Evolutionary conservation across 148 eudicot species (phyloP).

Genomic region (Chenopodium suecicum): DNA sequence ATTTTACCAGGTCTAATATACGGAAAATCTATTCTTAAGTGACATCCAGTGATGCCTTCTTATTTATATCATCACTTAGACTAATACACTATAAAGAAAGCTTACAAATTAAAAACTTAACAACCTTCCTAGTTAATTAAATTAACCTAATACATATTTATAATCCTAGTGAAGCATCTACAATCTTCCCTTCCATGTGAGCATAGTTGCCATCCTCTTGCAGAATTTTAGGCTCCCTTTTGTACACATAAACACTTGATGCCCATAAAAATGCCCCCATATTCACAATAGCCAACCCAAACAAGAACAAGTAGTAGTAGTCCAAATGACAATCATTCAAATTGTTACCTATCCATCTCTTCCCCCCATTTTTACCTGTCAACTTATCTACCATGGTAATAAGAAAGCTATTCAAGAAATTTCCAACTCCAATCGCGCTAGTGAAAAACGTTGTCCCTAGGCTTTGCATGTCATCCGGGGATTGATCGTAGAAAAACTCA

Average conservation of each 20-base stretch:
- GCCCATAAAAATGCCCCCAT: conserved; percentile 62
- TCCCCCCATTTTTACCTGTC: conserved; percentile 51
- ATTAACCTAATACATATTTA: conserved; percentile 14
- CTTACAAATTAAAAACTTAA: background rate
- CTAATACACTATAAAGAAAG: background rate
- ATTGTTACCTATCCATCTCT: conserved; percentile 84
- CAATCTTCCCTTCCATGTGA: conserved; percentile 38
- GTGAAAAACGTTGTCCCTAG: conserved; percentile 88
- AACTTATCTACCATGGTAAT: conserved; percentile 67
- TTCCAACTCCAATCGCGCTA: conserved; percentile 77
- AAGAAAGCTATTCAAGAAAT: conserved; percentile 73
- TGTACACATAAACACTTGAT: conserved; percentile 62
- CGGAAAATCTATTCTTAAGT: no score
- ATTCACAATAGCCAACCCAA: conserved; percentile 52
- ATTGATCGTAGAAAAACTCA: conserved; percentile 91
- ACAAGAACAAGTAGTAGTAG: conserved; percentile 71
- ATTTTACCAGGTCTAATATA: no score
- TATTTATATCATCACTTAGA: background rate
- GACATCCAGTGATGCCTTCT: background rate
- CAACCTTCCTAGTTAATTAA: background rate
- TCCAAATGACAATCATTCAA: conserved; percentile 82
- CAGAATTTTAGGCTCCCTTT: conserved; percentile 38
- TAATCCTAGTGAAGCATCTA: conserved; percentile 39
- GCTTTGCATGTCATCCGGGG: conserved; percentile 87
- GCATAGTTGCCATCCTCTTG: conserved; percentile 31